Evolutionary conservation across 2,329 filamentous ascomycete genomes (phyloP).

Genomic region (Alternaria burnsii): DNA sequence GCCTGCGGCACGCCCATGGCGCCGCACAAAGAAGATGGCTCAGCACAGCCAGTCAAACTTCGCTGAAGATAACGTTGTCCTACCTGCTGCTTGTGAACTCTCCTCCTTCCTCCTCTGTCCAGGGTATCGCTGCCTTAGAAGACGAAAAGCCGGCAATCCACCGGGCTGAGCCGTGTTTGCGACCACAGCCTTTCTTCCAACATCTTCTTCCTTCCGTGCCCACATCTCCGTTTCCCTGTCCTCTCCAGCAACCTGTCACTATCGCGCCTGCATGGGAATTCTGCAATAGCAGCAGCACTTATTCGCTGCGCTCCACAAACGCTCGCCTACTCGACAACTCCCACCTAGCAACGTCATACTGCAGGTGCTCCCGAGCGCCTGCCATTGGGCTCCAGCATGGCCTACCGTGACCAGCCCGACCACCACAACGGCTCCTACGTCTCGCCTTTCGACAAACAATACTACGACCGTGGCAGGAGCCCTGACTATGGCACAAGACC

Average conservation of each 20-base stretch:
- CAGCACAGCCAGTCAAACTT: slow-evolving; percentile 21
- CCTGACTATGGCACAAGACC: slow-evolving; percentile 34
- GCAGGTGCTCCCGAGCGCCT: slow-evolving; percentile 17
- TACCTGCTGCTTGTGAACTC: slow-evolving; percentile 13
- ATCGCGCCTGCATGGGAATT: slow-evolving; percentile 29
- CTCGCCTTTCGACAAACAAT: slow-evolving; percentile 32
- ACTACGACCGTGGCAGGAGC: slow-evolving; percentile 37
- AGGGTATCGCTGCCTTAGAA: slow-evolving; percentile 21
- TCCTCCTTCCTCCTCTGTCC: slow-evolving; percentile 5
- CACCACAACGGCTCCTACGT: slow-evolving; percentile 22
- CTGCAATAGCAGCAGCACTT: slow-evolving; percentile 31
- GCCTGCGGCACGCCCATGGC: slow-evolving; percentile 13
- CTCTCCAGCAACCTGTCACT: slow-evolving; percentile 15
- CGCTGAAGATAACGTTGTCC: slow-evolving; percentile 12
- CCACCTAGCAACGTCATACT: slow-evolving; percentile 28
- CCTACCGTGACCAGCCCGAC: slow-evolving; percentile 30
- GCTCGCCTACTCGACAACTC: slow-evolving; percentile 13
- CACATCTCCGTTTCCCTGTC: slow-evolving; percentile 9
- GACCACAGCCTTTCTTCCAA: slow-evolving; percentile 17
- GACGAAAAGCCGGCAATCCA: slow-evolving; percentile 25
- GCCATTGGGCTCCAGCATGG: slow-evolving; percentile 27
- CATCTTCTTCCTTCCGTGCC: slow-evolving; percentile 8
- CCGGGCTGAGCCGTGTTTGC: slow-evolving; percentile 28
- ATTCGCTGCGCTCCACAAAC: slow-evolving; percentile 30
- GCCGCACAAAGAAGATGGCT: slow-evolving; percentile 6